Evolutionary conservation across 1,139 yeast species (phyloP).

Genomic region (Hanseniaspora gamundiae): DNA sequence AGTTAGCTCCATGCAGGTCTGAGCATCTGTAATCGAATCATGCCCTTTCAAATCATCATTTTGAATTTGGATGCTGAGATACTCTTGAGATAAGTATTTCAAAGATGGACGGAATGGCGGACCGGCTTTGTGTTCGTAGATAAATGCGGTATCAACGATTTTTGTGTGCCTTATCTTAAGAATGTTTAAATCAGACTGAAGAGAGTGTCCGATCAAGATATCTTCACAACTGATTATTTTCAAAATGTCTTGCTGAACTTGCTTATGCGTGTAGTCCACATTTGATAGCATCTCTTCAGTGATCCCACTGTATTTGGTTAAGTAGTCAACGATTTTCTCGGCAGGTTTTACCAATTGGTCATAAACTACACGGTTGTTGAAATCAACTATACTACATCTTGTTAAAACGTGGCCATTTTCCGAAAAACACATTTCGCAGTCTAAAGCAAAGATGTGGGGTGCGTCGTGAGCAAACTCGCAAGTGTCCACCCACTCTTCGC

Average conservation of each 20-base stretch:
- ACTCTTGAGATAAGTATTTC: conserved; percentile 48
- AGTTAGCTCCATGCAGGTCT: conserved; percentile 66
- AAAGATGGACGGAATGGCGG: conserved; percentile 71
- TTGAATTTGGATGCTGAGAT: conserved; percentile 52
- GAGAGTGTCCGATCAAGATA: conserved; percentile 59
- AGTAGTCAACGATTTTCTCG: conserved; percentile 61
- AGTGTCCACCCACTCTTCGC: conserved; percentile 48
- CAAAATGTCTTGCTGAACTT: conserved; percentile 50
- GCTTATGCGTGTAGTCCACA: conserved; percentile 53
- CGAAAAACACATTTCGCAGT: conserved; percentile 85
- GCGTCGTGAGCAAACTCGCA: conserved; percentile 38
- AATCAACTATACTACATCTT: conserved; percentile 63
- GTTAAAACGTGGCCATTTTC: conserved; percentile 55
- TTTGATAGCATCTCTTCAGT: conserved; percentile 51
- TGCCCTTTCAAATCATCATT: conserved; percentile 52
- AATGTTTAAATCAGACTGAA: conserved; percentile 56
- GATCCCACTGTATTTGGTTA: conserved; percentile 79
- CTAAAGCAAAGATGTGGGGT: conserved; percentile 62
- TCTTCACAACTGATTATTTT: conserved; percentile 38
- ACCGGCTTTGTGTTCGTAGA: conserved; percentile 67
- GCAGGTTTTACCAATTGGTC: conserved; percentile 73
- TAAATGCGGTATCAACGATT: conserved; percentile 56
- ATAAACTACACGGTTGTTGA: conserved; percentile 43
- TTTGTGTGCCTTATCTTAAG: conserved; percentile 46
- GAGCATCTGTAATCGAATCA: conserved; percentile 78